Conservation (phyloP, 2,329 filamentous ascomycete species). For the Didymellaceae sp. region DNA sequence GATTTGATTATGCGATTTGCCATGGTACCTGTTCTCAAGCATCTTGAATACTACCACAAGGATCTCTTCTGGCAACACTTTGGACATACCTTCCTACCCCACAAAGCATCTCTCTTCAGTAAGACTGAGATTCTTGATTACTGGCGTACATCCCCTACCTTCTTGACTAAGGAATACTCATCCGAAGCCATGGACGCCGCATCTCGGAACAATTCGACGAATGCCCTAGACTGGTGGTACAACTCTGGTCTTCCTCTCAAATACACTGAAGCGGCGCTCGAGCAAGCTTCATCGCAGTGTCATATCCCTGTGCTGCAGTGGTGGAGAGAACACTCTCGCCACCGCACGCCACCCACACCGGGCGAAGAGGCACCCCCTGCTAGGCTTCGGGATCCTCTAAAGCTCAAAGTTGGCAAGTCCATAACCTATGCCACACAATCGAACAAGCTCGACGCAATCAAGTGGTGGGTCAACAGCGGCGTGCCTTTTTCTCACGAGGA, state of each 20-base stretch:
- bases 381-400: conserved; percentile 46
- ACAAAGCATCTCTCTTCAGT: conserved; percentile 88
- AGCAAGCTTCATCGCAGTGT: conserved; percentile 84
- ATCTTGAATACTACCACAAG: conserved; percentile 69
- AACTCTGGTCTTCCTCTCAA: conserved; percentile 78
- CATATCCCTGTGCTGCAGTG: conserved; percentile 88
- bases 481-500: conserved; percentile 83
- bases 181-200: conserved; percentile 86
- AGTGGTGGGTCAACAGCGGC: conserved; percentile 86
- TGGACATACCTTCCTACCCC: conserved; percentile 79
- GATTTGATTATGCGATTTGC: conserved; percentile 93
- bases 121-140: conserved; percentile 85
- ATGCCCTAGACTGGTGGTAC: conserved; percentile 92
- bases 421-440: conserved; percentile 84
- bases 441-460: conserved; percentile 76
- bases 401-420: conserved; percentile 81
- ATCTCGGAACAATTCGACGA: conserved; percentile 81
- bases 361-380: conserved; percentile 24
- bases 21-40: conserved; percentile 77
- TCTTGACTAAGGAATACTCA: conserved; percentile 86
- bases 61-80: conserved; percentile 88
- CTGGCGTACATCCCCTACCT: conserved; percentile 84
- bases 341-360: conserved; percentile 34
- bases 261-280: conserved; percentile 86
- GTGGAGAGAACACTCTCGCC: conserved; percentile 78